Evolutionary conservation across 257 asterid species (phyloP).

Genomic region (Voacanga thouarsii): DNA sequence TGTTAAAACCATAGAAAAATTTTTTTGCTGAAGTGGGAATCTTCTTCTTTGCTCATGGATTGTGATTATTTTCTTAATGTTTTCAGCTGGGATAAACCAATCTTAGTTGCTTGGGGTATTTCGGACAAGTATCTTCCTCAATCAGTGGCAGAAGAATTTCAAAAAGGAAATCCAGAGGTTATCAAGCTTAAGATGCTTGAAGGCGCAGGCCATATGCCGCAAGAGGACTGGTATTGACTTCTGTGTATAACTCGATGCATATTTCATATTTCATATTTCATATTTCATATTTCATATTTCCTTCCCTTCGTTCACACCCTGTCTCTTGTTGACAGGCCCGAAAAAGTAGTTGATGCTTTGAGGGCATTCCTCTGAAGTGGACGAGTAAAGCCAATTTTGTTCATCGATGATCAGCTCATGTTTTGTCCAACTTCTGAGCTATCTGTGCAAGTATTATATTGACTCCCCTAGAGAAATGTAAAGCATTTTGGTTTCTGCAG

Average conservation of each 20-base stretch:
- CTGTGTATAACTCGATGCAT: neutral
- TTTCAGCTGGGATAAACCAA: constrained; percentile 84
- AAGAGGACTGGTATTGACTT: constrained; percentile 82
- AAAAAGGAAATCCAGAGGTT: constrained; percentile 49
- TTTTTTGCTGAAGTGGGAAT: neutral
- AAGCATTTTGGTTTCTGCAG: neutral
- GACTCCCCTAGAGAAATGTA: neutral
- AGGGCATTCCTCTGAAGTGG: constrained; percentile 43
- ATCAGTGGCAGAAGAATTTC: constrained; percentile 83
- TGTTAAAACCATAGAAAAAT: neutral
- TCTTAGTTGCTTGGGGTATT: constrained; percentile 85
- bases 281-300: neutral
- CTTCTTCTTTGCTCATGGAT: neutral
- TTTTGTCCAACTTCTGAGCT: neutral
- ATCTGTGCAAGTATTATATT: neutral
- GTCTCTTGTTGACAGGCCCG: constrained; percentile 64
- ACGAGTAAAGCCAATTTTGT: neutral
- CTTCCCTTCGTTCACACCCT: constrained; percentile 4
- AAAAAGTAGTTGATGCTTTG: constrained; percentile 77
- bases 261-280: neutral
- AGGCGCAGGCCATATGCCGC: constrained; percentile 99
- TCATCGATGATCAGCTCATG: neutral
- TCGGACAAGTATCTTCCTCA: constrained; percentile 96
- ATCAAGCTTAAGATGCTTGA: constrained; percentile 74
- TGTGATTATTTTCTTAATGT: neutral